Evolutionary conservation across 768 basidiomycete species (phyloP).

Genomic region (Tricholoma matsutake): DNA sequence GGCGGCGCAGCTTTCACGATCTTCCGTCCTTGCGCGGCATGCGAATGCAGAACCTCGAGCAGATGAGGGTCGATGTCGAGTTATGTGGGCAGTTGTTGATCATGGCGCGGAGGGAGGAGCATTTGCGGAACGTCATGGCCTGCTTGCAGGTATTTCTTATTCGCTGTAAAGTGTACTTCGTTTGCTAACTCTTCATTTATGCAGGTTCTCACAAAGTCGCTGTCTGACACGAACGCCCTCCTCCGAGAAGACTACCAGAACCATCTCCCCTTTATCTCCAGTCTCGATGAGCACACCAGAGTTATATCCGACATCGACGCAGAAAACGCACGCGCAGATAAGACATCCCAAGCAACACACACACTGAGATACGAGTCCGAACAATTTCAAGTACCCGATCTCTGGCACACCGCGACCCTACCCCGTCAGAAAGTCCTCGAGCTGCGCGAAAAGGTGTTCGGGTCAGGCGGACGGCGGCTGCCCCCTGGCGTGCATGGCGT

Average conservation of each 20-base stretch:
- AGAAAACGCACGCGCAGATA: conserved; percentile 47
- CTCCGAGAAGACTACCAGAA: conserved; percentile 59
- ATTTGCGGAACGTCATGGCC: conserved; percentile 60
- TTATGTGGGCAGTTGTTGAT: conserved; percentile 71
- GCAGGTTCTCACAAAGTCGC: conserved; percentile 48
- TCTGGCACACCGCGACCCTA: conserved; percentile 64
- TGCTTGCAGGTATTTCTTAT: conserved; percentile 48
- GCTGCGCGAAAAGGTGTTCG: conserved; percentile 67
- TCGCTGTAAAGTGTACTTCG: not conserved
- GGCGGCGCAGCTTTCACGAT: conserved; percentile 69
- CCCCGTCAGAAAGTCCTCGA: conserved; percentile 62
- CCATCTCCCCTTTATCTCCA: conserved; percentile 45
- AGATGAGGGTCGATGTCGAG: conserved; percentile 78
- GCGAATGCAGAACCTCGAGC: conserved; percentile 51
- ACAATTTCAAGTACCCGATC: conserved; percentile 60
- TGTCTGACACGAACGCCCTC: conserved; percentile 51
- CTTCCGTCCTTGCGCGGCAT: conserved; percentile 45
- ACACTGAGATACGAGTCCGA: conserved; percentile 71
- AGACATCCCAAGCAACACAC: conserved; percentile 57
- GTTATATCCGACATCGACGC: conserved; percentile 50
- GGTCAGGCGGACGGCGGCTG: conserved; percentile 49
- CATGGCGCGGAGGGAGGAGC: conserved; percentile 63
- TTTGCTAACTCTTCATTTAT: conserved; percentile 7
- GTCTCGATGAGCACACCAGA: conserved; percentile 44
- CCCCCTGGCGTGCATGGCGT: conserved; percentile 51